Evolutionary conservation across 75 land plant genomes (phyloP).

Genomic region (Azolla pinnata): DNA sequence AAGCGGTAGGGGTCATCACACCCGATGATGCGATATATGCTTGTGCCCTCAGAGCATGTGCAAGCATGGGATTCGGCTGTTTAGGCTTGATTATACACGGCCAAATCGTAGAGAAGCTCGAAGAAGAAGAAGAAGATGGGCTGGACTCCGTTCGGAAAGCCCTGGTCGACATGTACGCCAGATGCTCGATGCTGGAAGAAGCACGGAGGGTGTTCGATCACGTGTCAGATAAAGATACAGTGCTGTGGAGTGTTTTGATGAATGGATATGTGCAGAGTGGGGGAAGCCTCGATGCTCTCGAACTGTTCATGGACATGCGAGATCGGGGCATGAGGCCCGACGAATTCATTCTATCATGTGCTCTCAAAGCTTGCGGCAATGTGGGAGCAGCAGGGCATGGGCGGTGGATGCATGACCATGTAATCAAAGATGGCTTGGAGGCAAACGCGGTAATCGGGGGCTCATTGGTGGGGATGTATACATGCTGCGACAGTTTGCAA

Average conservation of each 20-base stretch:
- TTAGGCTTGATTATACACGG: background rate
- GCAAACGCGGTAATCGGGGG: background rate
- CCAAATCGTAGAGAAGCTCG: background rate
- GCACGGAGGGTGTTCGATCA: constrained; percentile 28
- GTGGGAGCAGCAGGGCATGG: constrained; percentile 31
- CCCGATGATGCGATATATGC: background rate
- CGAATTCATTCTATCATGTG: constrained; percentile 16
- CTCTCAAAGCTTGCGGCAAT: constrained; percentile 39
- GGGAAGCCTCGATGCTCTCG: constrained; percentile 16
- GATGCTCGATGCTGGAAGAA: constrained; percentile 17
- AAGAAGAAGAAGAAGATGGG: background rate
- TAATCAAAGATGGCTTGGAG: background rate
- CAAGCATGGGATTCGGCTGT: background rate
- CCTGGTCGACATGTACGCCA: constrained; percentile 16
- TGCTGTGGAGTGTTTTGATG: constrained; percentile 37
- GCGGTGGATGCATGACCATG: background rate
- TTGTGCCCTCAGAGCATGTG: constrained; percentile 3
- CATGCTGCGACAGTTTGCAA: background rate
- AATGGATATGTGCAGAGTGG: constrained; percentile 35
- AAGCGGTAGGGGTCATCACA: constrained; percentile 9
- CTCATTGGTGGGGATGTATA: background rate
- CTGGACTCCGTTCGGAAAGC: background rate
- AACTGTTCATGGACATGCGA: constrained; percentile 26
- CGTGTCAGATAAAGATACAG: constrained; percentile 9
- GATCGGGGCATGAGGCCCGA: constrained; percentile 18